Conservation (phyloP, 441 rosid species). For the Erodium trifolium region DNA sequence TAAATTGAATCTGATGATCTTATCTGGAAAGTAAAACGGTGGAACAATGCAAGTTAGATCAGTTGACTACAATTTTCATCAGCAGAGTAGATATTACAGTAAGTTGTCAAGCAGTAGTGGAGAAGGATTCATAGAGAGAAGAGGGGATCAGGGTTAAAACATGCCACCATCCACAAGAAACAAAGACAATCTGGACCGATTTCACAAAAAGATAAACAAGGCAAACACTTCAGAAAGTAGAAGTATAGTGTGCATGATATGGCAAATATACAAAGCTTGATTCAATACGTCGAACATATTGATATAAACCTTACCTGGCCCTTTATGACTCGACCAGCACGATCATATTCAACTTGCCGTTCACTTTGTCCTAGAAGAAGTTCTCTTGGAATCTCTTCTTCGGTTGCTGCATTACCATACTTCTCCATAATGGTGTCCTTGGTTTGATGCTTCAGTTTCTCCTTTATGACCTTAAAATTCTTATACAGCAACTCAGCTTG, state of each 20-base stretch:
- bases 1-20: not conserved
- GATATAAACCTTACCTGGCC: slow-evolving; percentile 35
- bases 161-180: not conserved
- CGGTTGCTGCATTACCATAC: slow-evolving; percentile 76
- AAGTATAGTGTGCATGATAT: not conserved
- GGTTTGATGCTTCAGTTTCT: slow-evolving; percentile 50
- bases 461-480: slow-evolving; percentile 57
- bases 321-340: slow-evolving; percentile 49
- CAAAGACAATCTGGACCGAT: not conserved
- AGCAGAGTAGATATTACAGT: not conserved
- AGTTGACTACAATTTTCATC: not conserved
- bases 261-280: not conserved
- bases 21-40: not conserved
- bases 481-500: slow-evolving; percentile 70
- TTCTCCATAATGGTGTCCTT: slow-evolving; percentile 70
- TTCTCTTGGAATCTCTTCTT: slow-evolving; percentile 61
- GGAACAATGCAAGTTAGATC: not conserved
- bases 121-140: not conserved
- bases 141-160: not conserved
- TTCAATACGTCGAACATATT: not conserved
- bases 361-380: slow-evolving; percentile 71
- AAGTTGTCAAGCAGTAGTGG: not conserved
- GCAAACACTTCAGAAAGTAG: not conserved
- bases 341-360: slow-evolving; percentile 65
- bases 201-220: not conserved